Evolutionary conservation across 805 yeast genomes (phyloP).

Genomic region (Saturnispora sanitii): DNA sequence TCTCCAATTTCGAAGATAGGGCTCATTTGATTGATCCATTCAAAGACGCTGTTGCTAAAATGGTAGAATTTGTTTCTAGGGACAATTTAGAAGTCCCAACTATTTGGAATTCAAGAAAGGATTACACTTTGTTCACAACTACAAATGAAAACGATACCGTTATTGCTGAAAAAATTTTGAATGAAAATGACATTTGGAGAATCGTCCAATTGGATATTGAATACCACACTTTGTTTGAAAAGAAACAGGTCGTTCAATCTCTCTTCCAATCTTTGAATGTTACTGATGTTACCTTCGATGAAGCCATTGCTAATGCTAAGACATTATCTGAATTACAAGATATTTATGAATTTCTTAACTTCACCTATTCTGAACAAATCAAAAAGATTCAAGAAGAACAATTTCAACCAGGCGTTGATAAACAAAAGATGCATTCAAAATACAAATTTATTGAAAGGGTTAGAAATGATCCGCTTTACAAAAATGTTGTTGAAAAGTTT

Average conservation of each 20-base stretch:
- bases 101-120: conserved; percentile 92
- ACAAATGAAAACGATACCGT: conserved; percentile 30
- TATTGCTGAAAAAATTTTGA: conserved; percentile 42
- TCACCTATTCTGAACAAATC: conserved; percentile 52
- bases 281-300: conserved; percentile 49
- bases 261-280: conserved; percentile 44
- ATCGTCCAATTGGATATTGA: conserved; percentile 80
- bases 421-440: conserved; percentile 42
- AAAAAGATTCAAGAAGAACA: conserved; percentile 30
- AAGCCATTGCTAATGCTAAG: conserved; percentile 43
- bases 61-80: conserved; percentile 58
- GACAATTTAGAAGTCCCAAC: conserved; percentile 88
- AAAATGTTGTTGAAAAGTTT: conserved; percentile 50
- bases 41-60: conserved; percentile 59
- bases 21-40: conserved; percentile 39
- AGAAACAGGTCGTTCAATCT: conserved; percentile 47
- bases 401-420: conserved; percentile 14
- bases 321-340: conserved; percentile 80
- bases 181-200: conserved; percentile 88
- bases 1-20: conserved; percentile 30
- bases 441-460: conserved; percentile 57
- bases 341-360: conserved; percentile 71
- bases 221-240: conserved; percentile 74
- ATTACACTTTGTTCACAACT: conserved; percentile 57
- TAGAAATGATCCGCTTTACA: conserved; percentile 49